Evolutionary conservation across 805 yeast species (phyloP).

Genomic region (Myxozyma mucilagina): DNA sequence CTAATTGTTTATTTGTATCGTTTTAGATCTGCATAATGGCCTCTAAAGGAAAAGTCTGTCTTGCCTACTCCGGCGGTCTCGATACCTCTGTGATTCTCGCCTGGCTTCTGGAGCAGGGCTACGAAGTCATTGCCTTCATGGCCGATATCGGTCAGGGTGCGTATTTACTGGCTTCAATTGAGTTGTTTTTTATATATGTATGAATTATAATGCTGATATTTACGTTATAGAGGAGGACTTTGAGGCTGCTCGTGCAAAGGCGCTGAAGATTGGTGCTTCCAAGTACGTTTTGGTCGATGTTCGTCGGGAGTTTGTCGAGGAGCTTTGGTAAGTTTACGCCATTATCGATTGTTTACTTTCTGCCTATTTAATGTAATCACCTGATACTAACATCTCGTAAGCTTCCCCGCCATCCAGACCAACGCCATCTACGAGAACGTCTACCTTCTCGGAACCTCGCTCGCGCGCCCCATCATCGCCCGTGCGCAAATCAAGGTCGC

Average conservation of each 20-base stretch:
- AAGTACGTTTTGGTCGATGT: constrained; percentile 93
- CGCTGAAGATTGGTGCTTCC: constrained; percentile 94
- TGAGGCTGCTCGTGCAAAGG: constrained; percentile 94
- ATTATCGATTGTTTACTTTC: not conserved
- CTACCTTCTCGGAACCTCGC: constrained; percentile 92
- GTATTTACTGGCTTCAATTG: not conserved
- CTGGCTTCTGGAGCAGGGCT: constrained; percentile 96
- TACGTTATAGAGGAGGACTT: constrained; percentile 84
- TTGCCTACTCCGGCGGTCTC: constrained; percentile 98
- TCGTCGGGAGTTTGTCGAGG: constrained; percentile 90
- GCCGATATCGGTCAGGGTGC: constrained; percentile 89
- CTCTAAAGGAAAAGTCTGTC: constrained; percentile 97
- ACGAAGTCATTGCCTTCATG: constrained; percentile 96
- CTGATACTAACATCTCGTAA: not conserved
- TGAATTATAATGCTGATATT: not conserved
- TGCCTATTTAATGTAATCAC: not conserved
- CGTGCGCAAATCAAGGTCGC: constrained; percentile 98
- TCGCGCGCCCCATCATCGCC: constrained; percentile 98
- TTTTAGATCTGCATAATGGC: constrained; percentile 3
- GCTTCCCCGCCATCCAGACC: constrained; percentile 92
- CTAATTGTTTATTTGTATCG: not conserved
- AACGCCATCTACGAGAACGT: constrained; percentile 98
- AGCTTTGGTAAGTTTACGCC: constrained; percentile 55
- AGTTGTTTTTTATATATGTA: not conserved
- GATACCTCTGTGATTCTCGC: constrained; percentile 98